Percentiles rank a stretch among this genome's conserved stretches.
Evolutionary conservation across 352 stramenopile genomes (phyloP).

Genomic region (Pythium rishiriense): DNA sequence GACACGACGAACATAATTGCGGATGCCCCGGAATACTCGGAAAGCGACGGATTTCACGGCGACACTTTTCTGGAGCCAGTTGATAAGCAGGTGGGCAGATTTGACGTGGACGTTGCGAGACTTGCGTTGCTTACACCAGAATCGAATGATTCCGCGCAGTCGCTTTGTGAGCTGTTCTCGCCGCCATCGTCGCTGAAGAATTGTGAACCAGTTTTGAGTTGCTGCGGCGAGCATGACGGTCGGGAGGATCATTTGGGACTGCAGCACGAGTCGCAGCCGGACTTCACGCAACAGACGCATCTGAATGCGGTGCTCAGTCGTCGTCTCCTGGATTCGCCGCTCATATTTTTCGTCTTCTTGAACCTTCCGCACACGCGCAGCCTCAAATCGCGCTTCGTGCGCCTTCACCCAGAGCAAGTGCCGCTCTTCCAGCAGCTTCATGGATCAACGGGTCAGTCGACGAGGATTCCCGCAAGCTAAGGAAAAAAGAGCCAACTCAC

Average conservation of each 20-base stretch:
- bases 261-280: constrained; percentile 33
- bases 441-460: not conserved
- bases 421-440: constrained; percentile 44
- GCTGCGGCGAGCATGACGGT: constrained; percentile 48
- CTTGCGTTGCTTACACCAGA: constrained; percentile 47
- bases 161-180: constrained; percentile 34
- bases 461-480: not conserved
- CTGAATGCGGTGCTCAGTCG: constrained; percentile 44
- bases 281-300: constrained; percentile 43
- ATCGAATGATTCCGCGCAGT: constrained; percentile 41
- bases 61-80: constrained; percentile 69
- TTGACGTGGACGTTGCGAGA: constrained; percentile 33
- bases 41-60: constrained; percentile 53
- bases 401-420: constrained; percentile 41
- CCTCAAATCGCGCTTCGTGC: constrained; percentile 38
- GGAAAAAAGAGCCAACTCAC: constrained; percentile 22
- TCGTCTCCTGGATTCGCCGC: constrained; percentile 43
- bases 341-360: constrained; percentile 54
- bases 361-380: constrained; percentile 36
- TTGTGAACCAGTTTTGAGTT: constrained; percentile 43
- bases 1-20: constrained; percentile 48
- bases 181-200: constrained; percentile 42
- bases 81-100: constrained; percentile 44
- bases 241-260: constrained; percentile 45
- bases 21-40: constrained; percentile 53